phyloP scores from a whole-genome alignment of 2,329 filamentous ascomycete genomes.

The Orbilia javanica region DNA sequence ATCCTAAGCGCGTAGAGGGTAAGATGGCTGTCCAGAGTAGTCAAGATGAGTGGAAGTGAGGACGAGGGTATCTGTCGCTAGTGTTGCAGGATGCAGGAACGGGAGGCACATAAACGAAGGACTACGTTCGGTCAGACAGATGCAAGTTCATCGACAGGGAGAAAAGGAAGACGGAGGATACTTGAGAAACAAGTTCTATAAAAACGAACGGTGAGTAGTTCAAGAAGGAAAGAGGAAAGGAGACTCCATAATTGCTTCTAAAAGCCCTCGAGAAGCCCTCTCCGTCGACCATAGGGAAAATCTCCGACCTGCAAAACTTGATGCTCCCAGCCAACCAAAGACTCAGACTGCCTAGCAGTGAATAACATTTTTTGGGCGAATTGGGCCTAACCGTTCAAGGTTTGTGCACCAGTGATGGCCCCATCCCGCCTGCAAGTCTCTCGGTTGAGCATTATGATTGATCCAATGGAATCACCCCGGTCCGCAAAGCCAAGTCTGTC shows the following conservation, averaged over 20 bases:
- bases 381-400: slow-evolving; percentile 53
- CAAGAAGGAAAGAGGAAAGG: slow-evolving; percentile 28
- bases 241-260: slow-evolving; percentile 41
- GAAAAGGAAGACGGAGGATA: slow-evolving; percentile 4
- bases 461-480: slow-evolving; percentile 53
- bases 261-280: slow-evolving; percentile 28
- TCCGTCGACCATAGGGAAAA: slow-evolving; percentile 57
- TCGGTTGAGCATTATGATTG: slow-evolving; percentile 54
- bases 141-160: slow-evolving; percentile 37
- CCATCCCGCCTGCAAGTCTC: slow-evolving; percentile 55
- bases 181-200: slow-evolving; percentile 30
- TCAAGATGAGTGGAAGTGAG: slow-evolving; percentile 16
- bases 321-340: slow-evolving; percentile 46
- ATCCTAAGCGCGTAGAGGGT: slow-evolving; percentile 47
- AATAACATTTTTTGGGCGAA: slow-evolving; percentile 31
- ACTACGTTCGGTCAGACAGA: slow-evolving; percentile 55
- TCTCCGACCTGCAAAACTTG: slow-evolving; percentile 50
- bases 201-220: slow-evolving; percentile 33
- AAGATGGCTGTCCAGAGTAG: slow-evolving; percentile 3
- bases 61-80: slow-evolving; percentile 43
- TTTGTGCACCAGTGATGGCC: slow-evolving; percentile 54
- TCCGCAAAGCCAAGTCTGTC: slow-evolving; percentile 43
- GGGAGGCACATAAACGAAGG: slow-evolving; percentile 51
- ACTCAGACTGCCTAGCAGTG: slow-evolving; percentile 7
- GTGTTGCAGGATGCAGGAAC: slow-evolving; percentile 47